Base-by-base conservation (phyloP, 805 yeast species). In the Debaryomyces maramus region DNA sequence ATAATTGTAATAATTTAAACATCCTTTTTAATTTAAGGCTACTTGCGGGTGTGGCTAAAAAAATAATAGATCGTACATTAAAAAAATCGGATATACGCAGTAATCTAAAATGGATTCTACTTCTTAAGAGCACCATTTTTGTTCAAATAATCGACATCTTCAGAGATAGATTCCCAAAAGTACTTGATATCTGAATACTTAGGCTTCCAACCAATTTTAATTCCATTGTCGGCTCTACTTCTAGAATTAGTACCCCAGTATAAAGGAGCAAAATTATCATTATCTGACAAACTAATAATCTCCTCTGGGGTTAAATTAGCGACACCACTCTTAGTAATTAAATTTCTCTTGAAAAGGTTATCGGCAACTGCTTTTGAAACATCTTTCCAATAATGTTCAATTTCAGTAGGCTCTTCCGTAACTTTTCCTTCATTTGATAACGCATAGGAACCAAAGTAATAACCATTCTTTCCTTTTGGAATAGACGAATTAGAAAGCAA, bases 391-490 rank as follows among this genome's bases (percentile, higher is more conserved):
- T 34, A 43, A 40, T 60, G 63, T 19, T 52, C 56, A 18, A 52
- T 45, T 9, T 34, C 38, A 11, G 52, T 34, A 6, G 56, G 53
- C 8, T 35, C 31, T 6, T 29, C 32, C 15, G 44, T 34, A 32
- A 32, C 34, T 6, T 40, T 23, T 16, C 24, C 41, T 18, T 52
- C 55, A 24, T 45, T 36, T 11, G 29, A 24, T 7, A 40, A 4
- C 13, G 36, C 17, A 22, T 46, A 50, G 5, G 63, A 56, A 2
- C 57, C 63, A 49, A 67, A 67, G 41, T 65, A 66, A 42, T 62
- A 65, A 5, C 73, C 73, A 7, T 58, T 34, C 34, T 45, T 50
- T 6, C 66, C 65, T 14, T 53, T 48, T 8, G 59, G 59, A 32
- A 65, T 45, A 6, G 45, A 29, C 28, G 50, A 50, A 11, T 54